Evolutionary conservation across 768 basidiomycete genomes (phyloP).

Genomic region (Tylopilus rubrobrunneus): DNA sequence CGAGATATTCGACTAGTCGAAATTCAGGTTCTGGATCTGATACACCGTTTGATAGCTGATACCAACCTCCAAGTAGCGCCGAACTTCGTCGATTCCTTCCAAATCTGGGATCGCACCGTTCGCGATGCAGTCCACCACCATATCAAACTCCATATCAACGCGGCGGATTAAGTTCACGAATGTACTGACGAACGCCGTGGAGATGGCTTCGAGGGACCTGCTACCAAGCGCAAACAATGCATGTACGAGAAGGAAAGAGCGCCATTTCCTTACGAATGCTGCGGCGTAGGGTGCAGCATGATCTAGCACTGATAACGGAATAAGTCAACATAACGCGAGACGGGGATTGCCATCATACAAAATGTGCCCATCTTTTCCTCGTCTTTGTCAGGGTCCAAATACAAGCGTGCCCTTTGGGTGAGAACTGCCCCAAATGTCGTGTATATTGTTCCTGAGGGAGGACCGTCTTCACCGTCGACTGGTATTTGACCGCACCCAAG

Average conservation of each 20-base stretch:
- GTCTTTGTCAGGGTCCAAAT: too few species aligned
- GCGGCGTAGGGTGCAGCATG: too few species aligned
- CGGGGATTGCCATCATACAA: too few species aligned
- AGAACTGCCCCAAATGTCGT: too few species aligned
- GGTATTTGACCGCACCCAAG: too few species aligned
- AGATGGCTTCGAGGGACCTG: constrained; percentile 3
- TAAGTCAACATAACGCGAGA: too few species aligned
- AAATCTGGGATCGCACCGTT: constrained; percentile 7
- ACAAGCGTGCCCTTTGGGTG: too few species aligned
- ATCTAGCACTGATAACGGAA: too few species aligned
- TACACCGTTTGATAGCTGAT: too few species aligned
- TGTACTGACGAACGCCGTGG: constrained; percentile 4
- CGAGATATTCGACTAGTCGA: not conserved
- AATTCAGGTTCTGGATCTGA: not conserved
- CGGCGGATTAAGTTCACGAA: constrained; percentile 10
- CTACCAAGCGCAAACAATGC: constrained; percentile 5
- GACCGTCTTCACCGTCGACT: too few species aligned
- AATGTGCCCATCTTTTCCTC: too few species aligned
- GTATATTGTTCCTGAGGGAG: too few species aligned
- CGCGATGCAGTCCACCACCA: constrained; percentile 12
- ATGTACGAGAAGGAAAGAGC: constrained; percentile 8
- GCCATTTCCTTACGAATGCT: constrained; percentile 2
- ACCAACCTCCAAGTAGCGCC: constrained; percentile 1
- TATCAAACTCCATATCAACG: constrained; percentile 9
- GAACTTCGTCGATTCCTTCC: not conserved